Conservation (phyloP, 2,329 filamentous ascomycete species). For the Lizonia empirigonia region DNA sequence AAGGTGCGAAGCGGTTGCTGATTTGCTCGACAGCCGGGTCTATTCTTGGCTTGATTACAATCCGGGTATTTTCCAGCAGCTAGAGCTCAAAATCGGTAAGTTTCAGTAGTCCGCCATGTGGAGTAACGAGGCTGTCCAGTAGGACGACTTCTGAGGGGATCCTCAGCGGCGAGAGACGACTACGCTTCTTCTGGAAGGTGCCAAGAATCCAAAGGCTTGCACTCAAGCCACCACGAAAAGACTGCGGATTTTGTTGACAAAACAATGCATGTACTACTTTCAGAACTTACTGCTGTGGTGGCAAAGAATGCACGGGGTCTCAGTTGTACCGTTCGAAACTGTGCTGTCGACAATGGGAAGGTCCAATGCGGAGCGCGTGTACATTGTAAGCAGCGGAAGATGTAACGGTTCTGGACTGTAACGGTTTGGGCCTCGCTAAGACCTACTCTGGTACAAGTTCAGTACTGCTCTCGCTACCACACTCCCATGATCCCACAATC, state of each 20-base stretch:
- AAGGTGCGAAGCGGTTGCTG: slow-evolving; percentile 6
- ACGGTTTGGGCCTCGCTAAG: too few species aligned
- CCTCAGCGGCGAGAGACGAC: neutral
- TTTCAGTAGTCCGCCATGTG: slow-evolving; percentile 11
- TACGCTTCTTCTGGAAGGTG: slow-evolving; percentile 26
- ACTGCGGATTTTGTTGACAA: slow-evolving; percentile 4
- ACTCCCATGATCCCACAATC: too few species aligned
- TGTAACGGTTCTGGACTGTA: too few species aligned
- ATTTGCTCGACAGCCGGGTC: slow-evolving; percentile 20
- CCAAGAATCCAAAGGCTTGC: slow-evolving; percentile 21
- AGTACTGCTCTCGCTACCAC: too few species aligned
- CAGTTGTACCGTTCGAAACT: neutral
- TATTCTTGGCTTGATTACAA: slow-evolving; percentile 27
- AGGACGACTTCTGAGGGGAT: slow-evolving; percentile 3
- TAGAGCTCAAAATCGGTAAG: slow-evolving; percentile 14
- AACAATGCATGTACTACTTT: neutral
- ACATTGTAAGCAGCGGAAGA: neutral
- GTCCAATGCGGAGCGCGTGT: neutral
- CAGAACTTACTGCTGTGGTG: neutral
- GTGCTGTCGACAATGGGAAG: neutral
- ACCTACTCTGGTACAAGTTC: too few species aligned
- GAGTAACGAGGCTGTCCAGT: slow-evolving; percentile 12
- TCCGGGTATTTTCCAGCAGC: slow-evolving; percentile 16
- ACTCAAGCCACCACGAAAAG: slow-evolving; percentile 12
- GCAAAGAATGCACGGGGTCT: neutral